Evolutionary conservation across 1,139 yeast genomes (phyloP).

Genomic region (Blastobotrys proliferans): DNA sequence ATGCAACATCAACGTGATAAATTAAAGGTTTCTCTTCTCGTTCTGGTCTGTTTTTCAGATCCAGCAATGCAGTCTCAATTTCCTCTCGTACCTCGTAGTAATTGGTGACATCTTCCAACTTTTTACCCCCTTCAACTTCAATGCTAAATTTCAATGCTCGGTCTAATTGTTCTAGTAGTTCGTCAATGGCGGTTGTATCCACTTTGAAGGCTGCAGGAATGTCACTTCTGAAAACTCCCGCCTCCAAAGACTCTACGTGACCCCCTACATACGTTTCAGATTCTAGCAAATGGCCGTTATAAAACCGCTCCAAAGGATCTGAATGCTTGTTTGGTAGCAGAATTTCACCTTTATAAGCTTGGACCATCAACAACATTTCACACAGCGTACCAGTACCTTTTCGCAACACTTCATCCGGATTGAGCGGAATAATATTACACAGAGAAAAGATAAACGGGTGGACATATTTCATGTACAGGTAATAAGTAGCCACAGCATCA

Average conservation of each 20-base stretch:
- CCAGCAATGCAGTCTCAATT: slow-evolving; percentile 52
- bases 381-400: slow-evolving; percentile 99
- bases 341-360: slow-evolving; percentile 76
- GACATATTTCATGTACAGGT: slow-evolving; percentile 91
- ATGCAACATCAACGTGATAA: slow-evolving; percentile 97
- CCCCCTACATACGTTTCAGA: slow-evolving; percentile 99
- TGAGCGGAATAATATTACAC: slow-evolving; percentile 90
- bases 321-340: slow-evolving; percentile 88
- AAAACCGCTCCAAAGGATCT: slow-evolving; percentile 89
- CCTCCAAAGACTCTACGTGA: slow-evolving; percentile 95
- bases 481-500: slow-evolving; percentile 98
- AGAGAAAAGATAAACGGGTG: slow-evolving; percentile 96
- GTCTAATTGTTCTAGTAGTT: slow-evolving; percentile 66
- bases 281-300: slow-evolving; percentile 88
- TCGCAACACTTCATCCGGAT: slow-evolving; percentile 92
- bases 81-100: slow-evolving; percentile 66
- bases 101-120: slow-evolving; percentile 70
- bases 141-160: slow-evolving; percentile 78
- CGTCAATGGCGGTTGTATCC: slow-evolving; percentile 81
- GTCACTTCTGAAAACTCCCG: slow-evolving; percentile 95
- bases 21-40: slow-evolving; percentile 79
- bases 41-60: slow-evolving; percentile 56
- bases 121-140: slow-evolving; percentile 73
- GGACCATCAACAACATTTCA: slow-evolving; percentile 97
- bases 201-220: slow-evolving; percentile 68